Conservation (phyloP, 768 basidiomycete species). For the Hirschioporus abietinus region DNA sequence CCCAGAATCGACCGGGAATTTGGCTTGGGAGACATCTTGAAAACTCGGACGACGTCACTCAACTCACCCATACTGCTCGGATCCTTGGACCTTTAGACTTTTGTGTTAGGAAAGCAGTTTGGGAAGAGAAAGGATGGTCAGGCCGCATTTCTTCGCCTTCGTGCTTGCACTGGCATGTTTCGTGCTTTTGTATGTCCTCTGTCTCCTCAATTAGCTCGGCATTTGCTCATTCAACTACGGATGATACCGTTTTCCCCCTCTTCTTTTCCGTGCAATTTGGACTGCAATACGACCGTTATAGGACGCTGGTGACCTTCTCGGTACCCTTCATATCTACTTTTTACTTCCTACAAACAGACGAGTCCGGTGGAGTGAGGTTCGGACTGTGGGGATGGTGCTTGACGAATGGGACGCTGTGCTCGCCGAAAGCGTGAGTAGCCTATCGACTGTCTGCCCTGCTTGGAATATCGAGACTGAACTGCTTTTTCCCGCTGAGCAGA, state of each 20-base stretch:
- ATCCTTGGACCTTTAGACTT: no score
- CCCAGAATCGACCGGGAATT: no score
- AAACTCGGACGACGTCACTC: no score
- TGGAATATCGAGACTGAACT: neutral
- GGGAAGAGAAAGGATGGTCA: neutral
- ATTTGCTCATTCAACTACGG: neutral
- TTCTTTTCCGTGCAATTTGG: no score
- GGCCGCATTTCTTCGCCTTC: constrained; percentile 1
- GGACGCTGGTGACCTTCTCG: constrained; percentile 21
- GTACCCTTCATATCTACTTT: constrained; percentile 18
- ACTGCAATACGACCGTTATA: no score
- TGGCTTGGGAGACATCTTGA: no score
- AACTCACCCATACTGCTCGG: no score
- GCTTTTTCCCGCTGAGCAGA: constrained; percentile 4
- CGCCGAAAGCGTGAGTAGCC: constrained; percentile 11
- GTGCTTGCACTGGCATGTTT: constrained; percentile 1
- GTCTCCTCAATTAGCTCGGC: neutral
- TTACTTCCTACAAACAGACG: constrained; percentile 17
- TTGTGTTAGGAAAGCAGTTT: no score
- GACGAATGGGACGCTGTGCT: constrained; percentile 14
- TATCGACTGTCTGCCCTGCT: neutral
- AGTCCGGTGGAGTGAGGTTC: constrained; percentile 18
- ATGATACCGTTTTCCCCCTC: neutral
- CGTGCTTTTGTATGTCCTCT: neutral
- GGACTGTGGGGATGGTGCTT: constrained; percentile 22